Conservation (phyloP, 2,329 filamentous ascomycete species). For the Teratosphaeria pseudoeucalypti region DNA sequence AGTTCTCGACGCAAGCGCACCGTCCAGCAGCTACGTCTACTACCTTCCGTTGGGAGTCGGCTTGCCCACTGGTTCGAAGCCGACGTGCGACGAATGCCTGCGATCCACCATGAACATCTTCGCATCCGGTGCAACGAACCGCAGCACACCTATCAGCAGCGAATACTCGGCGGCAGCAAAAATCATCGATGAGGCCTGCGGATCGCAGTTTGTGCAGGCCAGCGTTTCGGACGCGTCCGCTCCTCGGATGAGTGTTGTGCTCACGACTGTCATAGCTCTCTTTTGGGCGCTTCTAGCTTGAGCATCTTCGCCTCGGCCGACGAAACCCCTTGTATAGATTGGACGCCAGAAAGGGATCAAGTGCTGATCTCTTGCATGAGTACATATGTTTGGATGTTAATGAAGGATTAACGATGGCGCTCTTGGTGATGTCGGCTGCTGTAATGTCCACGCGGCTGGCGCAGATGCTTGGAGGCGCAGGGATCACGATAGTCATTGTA, state of each 20-base stretch:
- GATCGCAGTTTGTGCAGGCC: slow-evolving; percentile 37
- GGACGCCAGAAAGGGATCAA: neutral
- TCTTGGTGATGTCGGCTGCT: neutral
- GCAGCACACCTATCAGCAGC: slow-evolving; percentile 53
- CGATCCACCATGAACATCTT: slow-evolving; percentile 75
- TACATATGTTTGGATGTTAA: neutral
- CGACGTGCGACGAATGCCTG: slow-evolving; percentile 66
- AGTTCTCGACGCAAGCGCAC: slow-evolving; percentile 59
- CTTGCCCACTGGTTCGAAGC: slow-evolving; percentile 56
- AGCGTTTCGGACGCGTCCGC: neutral
- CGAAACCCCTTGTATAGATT: neutral
- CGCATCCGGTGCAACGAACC: slow-evolving; percentile 55
- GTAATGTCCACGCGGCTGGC: neutral
- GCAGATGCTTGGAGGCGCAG: neutral
- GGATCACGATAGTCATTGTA: neutral
- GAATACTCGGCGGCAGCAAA: slow-evolving; percentile 64
- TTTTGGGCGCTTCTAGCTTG: neutral
- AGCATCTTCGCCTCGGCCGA: neutral
- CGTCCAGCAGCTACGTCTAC: slow-evolving; percentile 71
- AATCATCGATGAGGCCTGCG: slow-evolving; percentile 58
- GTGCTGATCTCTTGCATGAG: neutral
- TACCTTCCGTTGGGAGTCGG: slow-evolving; percentile 68
- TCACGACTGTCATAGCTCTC: neutral
- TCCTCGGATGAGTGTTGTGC: neutral
- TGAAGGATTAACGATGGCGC: neutral